Evolutionary conservation across 2,329 filamentous ascomycete species (phyloP).

Genomic region (Penicillium digitatum): DNA sequence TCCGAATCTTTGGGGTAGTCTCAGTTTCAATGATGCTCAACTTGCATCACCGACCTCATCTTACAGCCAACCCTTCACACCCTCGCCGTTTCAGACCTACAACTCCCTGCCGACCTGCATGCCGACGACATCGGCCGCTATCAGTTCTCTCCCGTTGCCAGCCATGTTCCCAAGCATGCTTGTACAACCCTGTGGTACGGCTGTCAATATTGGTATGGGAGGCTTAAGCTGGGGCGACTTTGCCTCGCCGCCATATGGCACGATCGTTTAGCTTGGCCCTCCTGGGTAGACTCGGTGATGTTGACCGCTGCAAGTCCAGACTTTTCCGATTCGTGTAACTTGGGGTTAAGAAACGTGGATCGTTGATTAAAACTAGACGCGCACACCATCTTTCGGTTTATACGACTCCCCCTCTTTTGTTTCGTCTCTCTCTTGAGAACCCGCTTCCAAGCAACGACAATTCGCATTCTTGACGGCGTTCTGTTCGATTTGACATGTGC

Average conservation of each 20-base stretch:
- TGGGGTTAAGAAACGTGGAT: conserved; percentile 16
- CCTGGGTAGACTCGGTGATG: conserved; percentile 33
- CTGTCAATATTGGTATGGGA: conserved; percentile 70
- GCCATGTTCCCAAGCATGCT: conserved; percentile 73
- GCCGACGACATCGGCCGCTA: conserved; percentile 67
- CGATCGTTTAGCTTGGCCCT: conserved; percentile 62
- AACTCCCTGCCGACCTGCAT: conserved; percentile 74
- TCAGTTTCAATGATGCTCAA: conserved; percentile 68
- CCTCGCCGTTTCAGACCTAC: conserved; percentile 63
- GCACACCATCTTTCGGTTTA: neutral
- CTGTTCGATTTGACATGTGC: conserved; percentile 45
- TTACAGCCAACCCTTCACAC: conserved; percentile 73
- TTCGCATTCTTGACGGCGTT: conserved; percentile 49
- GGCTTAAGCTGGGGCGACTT: conserved; percentile 77
- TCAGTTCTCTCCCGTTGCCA: conserved; percentile 74
- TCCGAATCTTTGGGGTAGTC: conserved; percentile 72
- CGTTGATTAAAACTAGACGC: conserved; percentile 10
- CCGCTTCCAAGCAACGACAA: conserved; percentile 35
- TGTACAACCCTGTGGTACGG: conserved; percentile 75
- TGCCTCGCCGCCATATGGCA: conserved; percentile 59
- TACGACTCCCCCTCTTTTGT: neutral
- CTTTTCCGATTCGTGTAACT: neutral
- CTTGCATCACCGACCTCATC: conserved; percentile 75
- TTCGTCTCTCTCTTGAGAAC: conserved; percentile 6
- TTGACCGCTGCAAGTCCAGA: conserved; percentile 21